Evolutionary conservation across 2,329 filamentous ascomycete species (phyloP).

Genomic region (Colletotrichum aenigma): DNA sequence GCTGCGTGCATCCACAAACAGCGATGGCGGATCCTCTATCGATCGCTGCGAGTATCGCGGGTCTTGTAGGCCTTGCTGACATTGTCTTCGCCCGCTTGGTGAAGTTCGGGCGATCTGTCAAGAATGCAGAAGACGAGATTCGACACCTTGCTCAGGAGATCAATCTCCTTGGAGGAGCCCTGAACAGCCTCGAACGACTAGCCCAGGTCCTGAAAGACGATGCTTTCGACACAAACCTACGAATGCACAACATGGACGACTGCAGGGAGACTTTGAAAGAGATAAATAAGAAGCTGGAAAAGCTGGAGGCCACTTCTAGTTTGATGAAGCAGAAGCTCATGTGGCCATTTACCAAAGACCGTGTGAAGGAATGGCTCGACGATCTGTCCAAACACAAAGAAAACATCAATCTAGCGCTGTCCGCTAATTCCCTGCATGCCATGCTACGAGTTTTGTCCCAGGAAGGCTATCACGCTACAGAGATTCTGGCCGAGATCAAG

Average conservation of each 20-base stretch:
- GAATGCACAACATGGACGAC: background rate
- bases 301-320: background rate
- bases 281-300: background rate
- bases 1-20: background rate
- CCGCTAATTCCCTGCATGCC: background rate
- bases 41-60: conserved; percentile 4
- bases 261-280: background rate
- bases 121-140: background rate
- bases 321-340: background rate
- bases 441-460: background rate
- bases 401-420: background rate
- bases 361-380: background rate
- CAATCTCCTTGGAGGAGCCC: background rate
- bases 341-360: background rate
- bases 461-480: accelerated
- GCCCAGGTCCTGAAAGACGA: background rate
- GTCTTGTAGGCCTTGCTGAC: background rate
- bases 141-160: background rate
- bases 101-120: background rate
- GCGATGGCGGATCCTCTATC: background rate
- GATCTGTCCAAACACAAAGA: background rate
- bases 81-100: background rate
- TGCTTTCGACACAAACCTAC: background rate
- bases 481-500: background rate
- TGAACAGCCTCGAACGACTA: background rate